Conservation (phyloP, 345 rosid species). For the Hevea brasiliensis region DNA sequence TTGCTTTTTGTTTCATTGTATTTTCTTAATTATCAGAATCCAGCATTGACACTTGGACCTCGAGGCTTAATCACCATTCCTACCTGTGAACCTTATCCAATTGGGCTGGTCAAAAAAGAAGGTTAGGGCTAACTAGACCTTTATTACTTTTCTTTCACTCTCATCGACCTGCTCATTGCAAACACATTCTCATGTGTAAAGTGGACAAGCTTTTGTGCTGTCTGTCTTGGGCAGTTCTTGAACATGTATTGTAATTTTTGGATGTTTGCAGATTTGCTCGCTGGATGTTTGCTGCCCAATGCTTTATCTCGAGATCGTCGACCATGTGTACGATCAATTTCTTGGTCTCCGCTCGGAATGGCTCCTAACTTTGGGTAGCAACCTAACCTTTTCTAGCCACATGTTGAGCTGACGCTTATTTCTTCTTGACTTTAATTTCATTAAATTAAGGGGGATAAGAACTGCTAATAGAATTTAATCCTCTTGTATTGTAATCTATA, state of each 20-base stretch:
- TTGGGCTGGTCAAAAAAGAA: slow-evolving; percentile 58
- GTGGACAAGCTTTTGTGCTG: no score
- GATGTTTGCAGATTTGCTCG: slow-evolving; percentile 53
- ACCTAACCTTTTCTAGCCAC: neutral
- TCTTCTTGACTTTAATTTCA: neutral
- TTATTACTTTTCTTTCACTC: neutral
- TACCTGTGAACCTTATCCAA: slow-evolving; percentile 51
- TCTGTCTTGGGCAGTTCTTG: neutral
- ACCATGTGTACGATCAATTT: slow-evolving; percentile 67
- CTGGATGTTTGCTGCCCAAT: slow-evolving; percentile 57
- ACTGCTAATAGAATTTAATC: neutral
- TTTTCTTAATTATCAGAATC: slow-evolving; percentile 49
- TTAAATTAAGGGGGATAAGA: neutral
- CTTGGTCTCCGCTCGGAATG: slow-evolving; percentile 98
- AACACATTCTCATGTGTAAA: neutral
- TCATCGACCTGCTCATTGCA: neutral
- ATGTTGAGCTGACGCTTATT: neutral
- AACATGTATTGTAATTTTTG: neutral
- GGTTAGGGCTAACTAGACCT: slow-evolving; percentile 35
- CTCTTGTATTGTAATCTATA: slow-evolving; percentile 9
- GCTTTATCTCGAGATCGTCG: slow-evolving; percentile 65
- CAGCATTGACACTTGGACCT: slow-evolving; percentile 78
- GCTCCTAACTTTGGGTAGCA: slow-evolving; percentile 72
- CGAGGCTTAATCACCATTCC: slow-evolving; percentile 73
- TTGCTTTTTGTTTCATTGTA: no score